Base-by-base conservation (phyloP, 371 early-diverging fungal species). In the Mortierella sp. region DNA sequence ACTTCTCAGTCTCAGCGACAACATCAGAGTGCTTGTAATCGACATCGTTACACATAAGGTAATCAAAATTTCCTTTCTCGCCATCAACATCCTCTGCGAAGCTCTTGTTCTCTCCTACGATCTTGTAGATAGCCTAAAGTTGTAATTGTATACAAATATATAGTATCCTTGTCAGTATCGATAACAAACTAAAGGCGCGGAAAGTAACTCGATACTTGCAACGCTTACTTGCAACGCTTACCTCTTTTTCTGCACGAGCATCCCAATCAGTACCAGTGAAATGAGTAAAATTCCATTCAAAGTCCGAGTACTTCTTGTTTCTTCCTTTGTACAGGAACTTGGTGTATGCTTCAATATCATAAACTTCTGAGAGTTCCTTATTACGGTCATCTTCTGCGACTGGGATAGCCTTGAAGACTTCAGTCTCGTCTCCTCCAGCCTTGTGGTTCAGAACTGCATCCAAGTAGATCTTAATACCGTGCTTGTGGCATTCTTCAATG, bases 51-150 rank as follows among this genome's bases (percentile, higher is more conserved):
- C 75, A 78, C 79, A 84, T 78, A 19, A 86, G 65, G 58, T 83
- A 86, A 63, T 86, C 86, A 66, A 83, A 84, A 61, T 86, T 86
- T 42, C 86, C 85, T 3, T 82, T 76, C 45, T 86, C 86, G 17
- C 59, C 59, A 61, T 82, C 82, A 1, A 86, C 84, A 56, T 86
- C 80, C 17, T 83, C 72, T 5, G 86, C 72, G 75, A 84, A 86
- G 68, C 78, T 68, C 72, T 86, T 84, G 43, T 73, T 70, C 37
- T 82, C 71, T 23, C 86, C 83, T 9, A 74, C 42, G 37, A 86
- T 86, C 37, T 76, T 68, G 68, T 79, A 86, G 28, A 84, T 76
- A 26, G 76, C 83, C 71, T 75, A 26, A 29, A 23, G n/a, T 51
- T n/a, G 23, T 51, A 26, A 23, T 5, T 40, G 13, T 9, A 40